Conservation (phyloP, 306 rosid genomes). For the Aeschynomene evenia region DNA sequence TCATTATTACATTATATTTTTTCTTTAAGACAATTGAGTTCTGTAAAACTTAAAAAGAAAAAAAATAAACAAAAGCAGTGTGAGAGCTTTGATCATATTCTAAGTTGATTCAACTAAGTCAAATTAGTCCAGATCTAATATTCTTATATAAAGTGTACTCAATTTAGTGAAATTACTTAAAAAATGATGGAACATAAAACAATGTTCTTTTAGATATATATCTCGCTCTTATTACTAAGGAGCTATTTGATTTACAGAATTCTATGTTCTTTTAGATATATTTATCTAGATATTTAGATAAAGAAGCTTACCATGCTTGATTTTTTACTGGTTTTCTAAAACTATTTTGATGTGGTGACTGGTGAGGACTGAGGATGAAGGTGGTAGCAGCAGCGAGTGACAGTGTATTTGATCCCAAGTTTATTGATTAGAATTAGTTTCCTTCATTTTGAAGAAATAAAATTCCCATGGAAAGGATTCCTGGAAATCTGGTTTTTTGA, state of each 20-base stretch:
- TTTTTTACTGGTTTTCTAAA: not conserved
- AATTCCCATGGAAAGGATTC: not conserved
- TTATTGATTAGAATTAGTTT: not conserved
- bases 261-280: not conserved
- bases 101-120: too few relatives aligned
- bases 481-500: not conserved
- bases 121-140: too few relatives aligned
- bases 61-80: too few relatives aligned
- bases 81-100: too few relatives aligned
- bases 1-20: too few relatives aligned
- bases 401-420: not conserved
- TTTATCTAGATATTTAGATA: not conserved
- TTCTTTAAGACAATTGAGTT: too few relatives aligned
- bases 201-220: too few relatives aligned
- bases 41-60: too few relatives aligned
- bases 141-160: too few relatives aligned
- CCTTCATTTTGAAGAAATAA: constrained; percentile 2
- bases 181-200: too few relatives aligned
- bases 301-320: not conserved
- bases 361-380: not conserved
- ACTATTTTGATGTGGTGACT: not conserved
- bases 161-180: too few relatives aligned
- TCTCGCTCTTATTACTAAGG: not conserved
- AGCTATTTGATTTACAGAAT: not conserved
- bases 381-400: not conserved